phyloP scores from a whole-genome alignment of 2,329 filamentous ascomycete genomes.

The Hypoxylon sp. region DNA sequence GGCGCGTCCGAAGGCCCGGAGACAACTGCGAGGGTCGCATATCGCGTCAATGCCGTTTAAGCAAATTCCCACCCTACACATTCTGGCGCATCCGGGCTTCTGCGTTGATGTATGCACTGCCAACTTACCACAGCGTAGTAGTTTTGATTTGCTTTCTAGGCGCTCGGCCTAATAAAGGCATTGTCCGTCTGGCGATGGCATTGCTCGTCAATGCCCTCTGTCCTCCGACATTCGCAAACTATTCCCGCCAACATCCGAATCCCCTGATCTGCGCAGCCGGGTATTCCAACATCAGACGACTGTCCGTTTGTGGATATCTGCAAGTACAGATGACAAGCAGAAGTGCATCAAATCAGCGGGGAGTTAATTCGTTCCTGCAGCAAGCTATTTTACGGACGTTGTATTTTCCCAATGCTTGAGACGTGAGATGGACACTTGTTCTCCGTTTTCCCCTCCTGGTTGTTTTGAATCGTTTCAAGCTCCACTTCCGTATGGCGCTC shows the following conservation, averaged over 20 bases:
- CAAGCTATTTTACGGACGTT: conserved; percentile 29
- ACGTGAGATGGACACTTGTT: conserved; percentile 35
- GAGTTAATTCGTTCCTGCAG: conserved; percentile 29
- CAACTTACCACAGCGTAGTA: conserved; percentile 11
- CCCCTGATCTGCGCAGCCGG: conserved; percentile 49
- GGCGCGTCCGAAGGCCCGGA: conserved; percentile 14
- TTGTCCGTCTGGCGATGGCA: conserved; percentile 22
- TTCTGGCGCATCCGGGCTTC: conserved; percentile 17
- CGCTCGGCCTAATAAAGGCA: conserved; percentile 23
- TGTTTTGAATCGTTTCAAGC: conserved; percentile 46
- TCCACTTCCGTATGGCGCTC: conserved; percentile 30
- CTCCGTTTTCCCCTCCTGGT: conserved; percentile 41
- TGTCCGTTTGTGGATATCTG: conserved; percentile 26
- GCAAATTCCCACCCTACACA: conserved; percentile 8
- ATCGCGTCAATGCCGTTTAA: conserved; percentile 15
- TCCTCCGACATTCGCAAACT: conserved; percentile 42
- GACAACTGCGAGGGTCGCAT: conserved; percentile 17
- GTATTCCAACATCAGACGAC: conserved; percentile 33
- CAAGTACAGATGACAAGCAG: conserved; percentile 16
- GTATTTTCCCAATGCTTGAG: conserved; percentile 33
- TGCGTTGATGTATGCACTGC: conserved; percentile 8
- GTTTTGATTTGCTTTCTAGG: conserved; percentile 11
- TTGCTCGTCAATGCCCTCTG: conserved; percentile 38
- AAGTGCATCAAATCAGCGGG: conserved; percentile 26
- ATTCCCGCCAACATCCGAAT: conserved; percentile 46